Percentiles rank a stretch among this genome's conserved stretches.
phyloP scores from a whole-genome alignment of 768 basidiomycete genomes.

The Chalciporus sphaerocephalus region DNA sequence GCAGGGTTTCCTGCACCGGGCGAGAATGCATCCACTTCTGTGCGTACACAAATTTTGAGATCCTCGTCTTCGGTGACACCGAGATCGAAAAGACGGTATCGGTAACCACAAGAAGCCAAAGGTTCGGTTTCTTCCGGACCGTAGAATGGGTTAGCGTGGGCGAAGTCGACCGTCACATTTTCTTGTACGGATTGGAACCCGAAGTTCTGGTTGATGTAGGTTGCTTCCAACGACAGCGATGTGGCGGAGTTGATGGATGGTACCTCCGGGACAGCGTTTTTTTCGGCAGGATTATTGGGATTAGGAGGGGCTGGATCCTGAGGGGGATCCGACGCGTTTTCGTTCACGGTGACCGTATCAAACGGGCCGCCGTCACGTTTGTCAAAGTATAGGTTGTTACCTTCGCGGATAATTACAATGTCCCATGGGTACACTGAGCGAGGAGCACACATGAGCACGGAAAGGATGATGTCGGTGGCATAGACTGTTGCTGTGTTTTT shows the following conservation, averaged over 20 bases:
- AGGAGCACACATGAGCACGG: constrained; percentile 93
- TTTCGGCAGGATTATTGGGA: constrained; percentile 72
- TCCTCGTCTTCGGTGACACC: constrained; percentile 89
- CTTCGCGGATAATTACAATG: constrained; percentile 90
- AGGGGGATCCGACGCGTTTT: constrained; percentile 94
- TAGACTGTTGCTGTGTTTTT: constrained; percentile 84
- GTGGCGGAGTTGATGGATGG: constrained; percentile 91
- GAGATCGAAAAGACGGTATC: constrained; percentile 93
- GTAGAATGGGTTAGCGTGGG: constrained; percentile 94
- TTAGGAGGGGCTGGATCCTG: constrained; percentile 77
- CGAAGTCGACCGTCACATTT: constrained; percentile 63
- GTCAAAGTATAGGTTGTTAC: constrained; percentile 91
- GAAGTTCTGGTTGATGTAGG: constrained; percentile 98
- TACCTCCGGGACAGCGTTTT: constrained; percentile 54
- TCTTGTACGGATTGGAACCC: constrained; percentile 92
- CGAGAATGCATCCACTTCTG: constrained; percentile 92
- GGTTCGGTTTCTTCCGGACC: constrained; percentile 90
- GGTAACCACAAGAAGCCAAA: constrained; percentile 92
- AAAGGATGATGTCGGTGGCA: constrained; percentile 92
- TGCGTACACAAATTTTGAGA: constrained; percentile 85
- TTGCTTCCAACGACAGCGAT: constrained; percentile 92
- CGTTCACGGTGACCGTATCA: constrained; percentile 96
- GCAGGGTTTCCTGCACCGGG: constrained; percentile 55
- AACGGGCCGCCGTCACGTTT: constrained; percentile 97
- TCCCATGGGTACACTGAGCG: constrained; percentile 99